These are phyloP conservation scores for Phaeotremella skinneri DNA, from an alignment of 768 basidiomycete genomes.

Conservation along the genomic window DNA sequence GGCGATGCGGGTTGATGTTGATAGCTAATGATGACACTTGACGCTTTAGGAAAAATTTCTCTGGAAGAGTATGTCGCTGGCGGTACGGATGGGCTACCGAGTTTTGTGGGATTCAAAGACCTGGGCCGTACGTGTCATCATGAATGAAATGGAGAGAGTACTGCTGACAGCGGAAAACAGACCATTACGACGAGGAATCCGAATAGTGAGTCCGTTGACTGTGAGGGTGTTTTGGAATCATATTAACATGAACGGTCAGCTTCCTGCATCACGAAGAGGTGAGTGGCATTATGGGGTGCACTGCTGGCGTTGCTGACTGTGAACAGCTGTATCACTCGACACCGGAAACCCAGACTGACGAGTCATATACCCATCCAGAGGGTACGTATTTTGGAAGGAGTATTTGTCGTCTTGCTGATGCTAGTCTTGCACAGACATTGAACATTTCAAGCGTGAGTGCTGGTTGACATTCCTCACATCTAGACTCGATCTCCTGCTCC, in stretches of 20 bases:
- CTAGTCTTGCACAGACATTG: constrained; percentile 53
- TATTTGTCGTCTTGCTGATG: constrained; percentile 34
- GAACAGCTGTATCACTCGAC: constrained; percentile 81
- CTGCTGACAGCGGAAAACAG: not conserved
- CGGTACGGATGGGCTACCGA: constrained; percentile 48
- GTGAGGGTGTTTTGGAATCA: not conserved
- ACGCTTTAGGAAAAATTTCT: constrained; percentile 37
- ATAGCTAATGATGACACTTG: not conserved
- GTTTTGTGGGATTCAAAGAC: constrained; percentile 49
- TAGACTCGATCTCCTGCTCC: not conserved
- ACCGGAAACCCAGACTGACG: constrained; percentile 95
- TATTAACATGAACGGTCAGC: constrained; percentile 32
- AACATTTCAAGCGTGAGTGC: constrained; percentile 73
- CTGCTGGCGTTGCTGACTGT: constrained; percentile 6
- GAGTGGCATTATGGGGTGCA: constrained; percentile 9
- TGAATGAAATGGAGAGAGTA: not conserved
- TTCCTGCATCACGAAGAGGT: constrained; percentile 83
- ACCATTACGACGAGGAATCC: constrained; percentile 48
- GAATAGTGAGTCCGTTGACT: constrained; percentile 45
- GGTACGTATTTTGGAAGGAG: no score
- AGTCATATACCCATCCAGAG: constrained; percentile 89
- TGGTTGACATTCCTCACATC: not conserved
- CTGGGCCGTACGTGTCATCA: constrained; percentile 47
- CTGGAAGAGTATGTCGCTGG: constrained; percentile 49
- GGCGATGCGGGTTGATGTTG: not conserved